Base-by-base conservation (phyloP, 2,329 filamentous ascomycete species). In the Nemania sp. region DNA sequence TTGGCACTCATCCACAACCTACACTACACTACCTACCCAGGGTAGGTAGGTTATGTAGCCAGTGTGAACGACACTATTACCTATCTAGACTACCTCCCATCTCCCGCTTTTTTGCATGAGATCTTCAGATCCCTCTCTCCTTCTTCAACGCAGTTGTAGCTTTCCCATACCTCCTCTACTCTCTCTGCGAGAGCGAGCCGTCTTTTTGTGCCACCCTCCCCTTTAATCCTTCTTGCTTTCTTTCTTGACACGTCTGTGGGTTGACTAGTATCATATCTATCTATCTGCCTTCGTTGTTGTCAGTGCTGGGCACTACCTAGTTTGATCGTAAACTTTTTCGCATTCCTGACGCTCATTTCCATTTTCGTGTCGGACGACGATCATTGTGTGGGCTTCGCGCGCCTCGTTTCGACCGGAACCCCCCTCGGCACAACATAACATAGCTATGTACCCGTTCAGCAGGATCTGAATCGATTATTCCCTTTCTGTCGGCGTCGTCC, bases 381-480 rank as follows among this genome's bases (percentile, higher is more conserved):
- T 54, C 39, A 48, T 49, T 39, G 45, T 43, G 13, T 11, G 35
- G 47, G 25, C 25, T 29, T 29, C 25, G 25, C 25, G 25, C 25
- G 39, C 42, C 39, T 49, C 39, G 34, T 42, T 15, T 49, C 42
- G 25, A 46, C 39, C 21, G 34, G 45, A 11, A n/a, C 20, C 9
- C 5, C 5, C n/a, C 39, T 42, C 39, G 37, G n/a, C 37, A 40
- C 10, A 4, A 4, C 34, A 12, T 37, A 15, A 42, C 60, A 76
- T 74, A 72, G 68, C 68, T 68, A 62, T 66, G 69, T 68, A 69
- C 68, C 68, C 69, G 68, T 83, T 83, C 81, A 83, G 81, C 81
- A 79, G 81, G 81, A 76, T 82, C 81, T 83, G 81, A 83, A 81
- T 78, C 65, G 65, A 67, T n/a, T 57, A 34, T 66, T n/a, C n/a